Conservation (phyloP, 805 yeast species). For the Kazachstania africana region DNA sequence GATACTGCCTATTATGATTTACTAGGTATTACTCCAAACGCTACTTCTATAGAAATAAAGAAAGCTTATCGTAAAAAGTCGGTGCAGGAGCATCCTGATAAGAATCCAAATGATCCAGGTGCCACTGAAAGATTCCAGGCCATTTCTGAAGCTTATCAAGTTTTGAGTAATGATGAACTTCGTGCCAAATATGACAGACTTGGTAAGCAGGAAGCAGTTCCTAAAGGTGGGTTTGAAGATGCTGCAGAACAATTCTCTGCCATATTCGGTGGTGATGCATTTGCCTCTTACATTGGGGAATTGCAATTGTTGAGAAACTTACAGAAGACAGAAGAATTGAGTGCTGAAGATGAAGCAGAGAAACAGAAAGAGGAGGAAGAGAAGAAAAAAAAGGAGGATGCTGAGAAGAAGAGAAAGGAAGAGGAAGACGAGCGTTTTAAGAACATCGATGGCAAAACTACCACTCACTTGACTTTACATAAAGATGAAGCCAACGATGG, state of each 20-base stretch:
- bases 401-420: conserved; percentile 3
- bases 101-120: conserved; percentile 61
- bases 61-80: conserved; percentile 75
- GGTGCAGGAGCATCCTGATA: conserved; percentile 68
- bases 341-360: conserved; percentile 34
- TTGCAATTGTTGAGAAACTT: conserved; percentile 66
- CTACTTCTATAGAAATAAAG: conserved; percentile 57
- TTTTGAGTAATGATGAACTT: conserved; percentile 51
- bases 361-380: conserved; percentile 25
- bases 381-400: conserved; percentile 11
- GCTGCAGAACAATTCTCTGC: conserved; percentile 59
- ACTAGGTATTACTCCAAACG: conserved; percentile 44
- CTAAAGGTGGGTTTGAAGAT: conserved; percentile 63
- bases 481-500: no score
- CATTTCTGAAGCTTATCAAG: conserved; percentile 67
- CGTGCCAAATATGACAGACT: conserved; percentile 61
- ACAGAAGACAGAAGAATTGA: conserved; percentile 45
- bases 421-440: conserved; percentile 3
- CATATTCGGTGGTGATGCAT: conserved; percentile 86
- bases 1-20: conserved; percentile 66
- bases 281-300: conserved; percentile 81
- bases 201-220: conserved; percentile 64
- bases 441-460: neutral
- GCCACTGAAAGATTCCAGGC: conserved; percentile 61
- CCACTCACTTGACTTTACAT: neutral